Evolutionary conservation across 2,329 filamentous ascomycete genomes (phyloP), one percentile per base, ranked within the genome.

Genomic region (Orbilia brochopaga): DNA sequence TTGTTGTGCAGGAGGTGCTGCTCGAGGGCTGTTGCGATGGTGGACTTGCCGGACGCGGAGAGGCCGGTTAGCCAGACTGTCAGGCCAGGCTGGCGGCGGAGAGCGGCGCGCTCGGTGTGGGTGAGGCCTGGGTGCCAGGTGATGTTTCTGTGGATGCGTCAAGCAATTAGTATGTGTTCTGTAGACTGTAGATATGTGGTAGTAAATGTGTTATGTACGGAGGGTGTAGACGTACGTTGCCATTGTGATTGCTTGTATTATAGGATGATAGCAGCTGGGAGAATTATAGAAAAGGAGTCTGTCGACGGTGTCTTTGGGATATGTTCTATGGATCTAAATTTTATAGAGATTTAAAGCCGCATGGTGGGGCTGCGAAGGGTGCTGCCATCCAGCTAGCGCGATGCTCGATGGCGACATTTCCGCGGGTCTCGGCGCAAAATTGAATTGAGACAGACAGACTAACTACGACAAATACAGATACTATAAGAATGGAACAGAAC

Each of bases 41-140:
- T 99, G 58, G 93, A 97, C 83, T 99, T 99, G 79, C 94, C 94
- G 0, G 91, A 96, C 57, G 93, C 94, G 40, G 91, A 96, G 75
- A 99, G 90, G 61, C 94, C 94, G 0, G 94, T 99, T 79, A 99
- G 90, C 94, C 94, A 99, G 82, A 99, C 88, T 66, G 94, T 99
- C 80, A 95, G 89, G 79, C 94, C 94, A 76, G 87, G 86, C 81
- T 99, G 94, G 80, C 88, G 87, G 81, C 91, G 90, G 76, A 86
- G 82, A 75, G 84, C 79, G 81, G 86, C 88, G 80, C 90, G 90
- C 85, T 94, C 90, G 74, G 83, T 80, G 81, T 90, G 89, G 62
- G 89, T 89, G 79, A 94, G 88, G 74, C 89, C 90, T 7, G 88
- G 84, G 83, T 94, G 90, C 90, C 90, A 94, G 80, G 90, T 93